Percentiles rank a stretch among this genome's conserved stretches.
Conservation (phyloP, 345 rosid species). For the Eucalyptus erythrocorys region DNA sequence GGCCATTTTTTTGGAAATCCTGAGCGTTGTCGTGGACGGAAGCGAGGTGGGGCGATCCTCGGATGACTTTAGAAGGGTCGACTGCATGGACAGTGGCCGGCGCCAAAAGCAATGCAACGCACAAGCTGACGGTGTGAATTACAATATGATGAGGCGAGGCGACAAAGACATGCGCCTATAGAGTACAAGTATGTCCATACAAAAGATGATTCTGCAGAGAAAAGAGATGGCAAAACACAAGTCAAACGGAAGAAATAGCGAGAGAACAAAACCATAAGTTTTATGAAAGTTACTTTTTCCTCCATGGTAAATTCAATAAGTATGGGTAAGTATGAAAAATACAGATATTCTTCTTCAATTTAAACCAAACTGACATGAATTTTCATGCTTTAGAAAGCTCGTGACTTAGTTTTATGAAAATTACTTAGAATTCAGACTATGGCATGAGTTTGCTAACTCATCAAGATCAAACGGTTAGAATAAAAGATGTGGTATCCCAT, state of each 20-base stretch:
- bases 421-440: not conserved
- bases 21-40: not conserved
- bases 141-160: not conserved
- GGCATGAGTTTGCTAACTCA: not conserved
- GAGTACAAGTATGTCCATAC: not conserved
- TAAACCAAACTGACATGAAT: too few species aligned
- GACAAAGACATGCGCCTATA: not conserved
- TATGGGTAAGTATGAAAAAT: too few species aligned
- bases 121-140: not conserved
- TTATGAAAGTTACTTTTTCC: too few species aligned
- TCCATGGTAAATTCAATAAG: too few species aligned
- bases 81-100: not conserved
- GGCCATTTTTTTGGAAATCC: conserved; percentile 17
- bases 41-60: not conserved
- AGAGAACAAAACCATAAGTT: not conserved
- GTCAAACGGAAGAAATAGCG: not conserved
- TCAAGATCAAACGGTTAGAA: not conserved
- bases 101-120: not conserved
- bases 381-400: not conserved
- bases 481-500: not conserved
- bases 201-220: not conserved
- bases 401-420: not conserved
- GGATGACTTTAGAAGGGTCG: not conserved
- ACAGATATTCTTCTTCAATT: not conserved
- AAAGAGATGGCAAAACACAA: conserved; percentile 12